Evolutionary conservation across 139 green algal genomes (phyloP), one percentile per base, ranked within the genome.

Genomic region (Volvox reticuliferus): DNA sequence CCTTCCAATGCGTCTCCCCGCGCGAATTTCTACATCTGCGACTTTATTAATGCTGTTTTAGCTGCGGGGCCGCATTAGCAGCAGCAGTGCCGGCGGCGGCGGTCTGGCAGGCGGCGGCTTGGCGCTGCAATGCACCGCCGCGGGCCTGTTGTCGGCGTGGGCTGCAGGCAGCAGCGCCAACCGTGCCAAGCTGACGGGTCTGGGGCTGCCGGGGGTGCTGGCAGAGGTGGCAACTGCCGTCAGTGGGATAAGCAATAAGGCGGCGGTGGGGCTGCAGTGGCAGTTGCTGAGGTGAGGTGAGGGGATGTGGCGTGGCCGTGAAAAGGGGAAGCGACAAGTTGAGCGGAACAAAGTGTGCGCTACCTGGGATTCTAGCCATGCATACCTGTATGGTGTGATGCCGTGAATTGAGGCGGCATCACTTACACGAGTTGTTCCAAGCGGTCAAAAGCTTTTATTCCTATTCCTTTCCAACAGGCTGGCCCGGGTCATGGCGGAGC

Each of bases 101-200:
- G n/a, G 67, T 44, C 19, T 35, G 21, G 1, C 21, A 32, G 33
- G 28, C 50, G 33, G 62, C 85, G 35, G 30, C 28, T 92, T 68
- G 81, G 87, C 14, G 85, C 93, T 80, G 88, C 86, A 89, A 62
- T 71, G 93, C 21, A 81, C 79, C 26, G 87, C 91, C 0, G 87
- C 91, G 19, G 73, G 77, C 2, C 83, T 89, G 32, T 37, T 90
- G 62, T 63, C 91, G 26, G 86, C 83, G 6, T 96, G 93, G 92
- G 95, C 94, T 30, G 91, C 92, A 19, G 88, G 83, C 9, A 90
- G 77, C 18, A 30, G 91, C 24, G 65, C 86, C 77, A 96, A 96
- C 77, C 93, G 89, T 22, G 89, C 87, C 24, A 94, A 93, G 65
- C 90, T 97, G 50, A 93, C 90, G 0, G 86, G 69, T 0, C 87